Base-by-base conservation (phyloP, 148 eudicot species). In the Diospyros kaki region DNA sequence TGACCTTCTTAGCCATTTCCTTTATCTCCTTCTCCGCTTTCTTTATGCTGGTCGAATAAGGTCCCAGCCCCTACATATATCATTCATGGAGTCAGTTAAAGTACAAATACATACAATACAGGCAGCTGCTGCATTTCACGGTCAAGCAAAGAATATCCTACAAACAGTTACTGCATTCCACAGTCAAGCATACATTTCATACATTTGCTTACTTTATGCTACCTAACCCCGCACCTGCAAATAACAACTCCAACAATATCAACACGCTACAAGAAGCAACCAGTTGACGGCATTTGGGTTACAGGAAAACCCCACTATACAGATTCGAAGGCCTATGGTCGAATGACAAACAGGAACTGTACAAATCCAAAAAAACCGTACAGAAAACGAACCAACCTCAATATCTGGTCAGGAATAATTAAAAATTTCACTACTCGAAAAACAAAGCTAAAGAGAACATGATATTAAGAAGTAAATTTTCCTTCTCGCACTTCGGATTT, bases 1-100 rank as follows among this genome's bases (percentile, higher is more conserved):
- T 91, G 74, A 93, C 85, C 82, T 91, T 93, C 78, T 93, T 93
- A 15, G 94, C 88, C 89, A 89, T 84, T 4, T 93, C 98, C 80
- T 93, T 89, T 38, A 93, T 86, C 73, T 93, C 97, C 81, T 91
- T 91, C 72, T 93, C 97, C 17, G 66, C 86, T 73, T 83, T 83
- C 89, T 91, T 91, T 63, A 91, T 93, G 78, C 84, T 76, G 43
- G 80, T 45, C 3, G 98, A 89, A 81, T 93, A 93, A 68, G 98
- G 97, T 55, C 98, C 94, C 86, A 93, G 80, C 2, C 97, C 97
- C 97, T 93, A 85, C 76, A 82, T 0, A 73, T 58, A 76, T 39
- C 13, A 67, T 51, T 53, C 67, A 38, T 5, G 9, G 72, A 38
- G 10, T 11, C 69, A 74, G 14, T 40, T 74, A 39, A 63, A 73